phyloP scores from a whole-genome alignment of 1,284 basidiomycete species.

The Malassezia furfur region DNA sequence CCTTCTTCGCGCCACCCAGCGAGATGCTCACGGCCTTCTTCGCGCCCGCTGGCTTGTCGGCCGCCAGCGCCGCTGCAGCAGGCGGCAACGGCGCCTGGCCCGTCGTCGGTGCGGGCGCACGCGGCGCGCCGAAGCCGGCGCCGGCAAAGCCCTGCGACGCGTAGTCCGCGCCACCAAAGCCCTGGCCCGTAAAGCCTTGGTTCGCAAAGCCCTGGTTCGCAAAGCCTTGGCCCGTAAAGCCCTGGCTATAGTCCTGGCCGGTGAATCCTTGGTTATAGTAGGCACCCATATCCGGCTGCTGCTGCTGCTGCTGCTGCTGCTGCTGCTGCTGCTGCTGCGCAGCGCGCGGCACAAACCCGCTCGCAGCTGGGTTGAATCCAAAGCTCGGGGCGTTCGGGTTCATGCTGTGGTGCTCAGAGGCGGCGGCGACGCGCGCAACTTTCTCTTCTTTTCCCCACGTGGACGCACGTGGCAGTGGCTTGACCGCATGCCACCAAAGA shows the following conservation, averaged over 20 bases:
- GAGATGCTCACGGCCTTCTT: constrained; percentile 44
- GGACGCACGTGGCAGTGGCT: constrained; percentile 4
- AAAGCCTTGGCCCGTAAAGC: constrained; percentile 16
- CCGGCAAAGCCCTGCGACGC: constrained; percentile 7
- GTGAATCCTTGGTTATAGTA: constrained; percentile 15
- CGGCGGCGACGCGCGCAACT: background rate
- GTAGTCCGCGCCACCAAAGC: background rate
- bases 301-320: constrained; percentile 12
- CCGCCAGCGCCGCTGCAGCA: constrained; percentile 21
- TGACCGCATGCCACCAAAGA: constrained; percentile 5
- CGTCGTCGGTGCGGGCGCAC: background rate
- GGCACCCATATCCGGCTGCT: background rate
- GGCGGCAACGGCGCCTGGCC: constrained; percentile 11
- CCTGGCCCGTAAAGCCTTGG: constrained; percentile 12
- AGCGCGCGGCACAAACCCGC: constrained; percentile 39
- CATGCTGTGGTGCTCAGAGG: constrained; percentile 20
- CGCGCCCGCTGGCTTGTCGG: constrained; percentile 21
- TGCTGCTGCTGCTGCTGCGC: constrained; percentile 13
- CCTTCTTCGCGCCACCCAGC: constrained; percentile 28
- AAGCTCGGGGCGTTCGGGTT: constrained; percentile 47
- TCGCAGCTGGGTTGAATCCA: constrained; percentile 44
- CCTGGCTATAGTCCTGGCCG: background rate
- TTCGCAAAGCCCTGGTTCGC: constrained; percentile 18
- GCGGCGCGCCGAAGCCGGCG: constrained; percentile 8
- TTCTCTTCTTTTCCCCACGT: constrained; percentile 11